Percentiles rank a stretch among this genome's conserved stretches.
phyloP scores from a whole-genome alignment of 345 rosid species.

The Hypericum androsaemum region DNA sequence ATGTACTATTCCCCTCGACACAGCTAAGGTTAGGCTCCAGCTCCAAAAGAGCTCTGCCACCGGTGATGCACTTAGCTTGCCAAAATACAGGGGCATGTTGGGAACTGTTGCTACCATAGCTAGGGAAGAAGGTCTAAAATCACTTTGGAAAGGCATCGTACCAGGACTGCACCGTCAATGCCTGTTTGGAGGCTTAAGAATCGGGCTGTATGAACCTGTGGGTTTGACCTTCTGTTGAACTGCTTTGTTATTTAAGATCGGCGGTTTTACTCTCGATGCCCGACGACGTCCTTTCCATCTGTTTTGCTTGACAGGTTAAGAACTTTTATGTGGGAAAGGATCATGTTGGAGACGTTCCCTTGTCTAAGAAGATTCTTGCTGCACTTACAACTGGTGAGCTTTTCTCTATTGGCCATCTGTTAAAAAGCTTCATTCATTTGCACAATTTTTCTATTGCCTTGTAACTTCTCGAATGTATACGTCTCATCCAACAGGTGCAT shows the following conservation, averaged over 20 bases:
- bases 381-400: conserved; percentile 91
- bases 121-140: conserved; percentile 78
- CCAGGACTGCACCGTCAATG: conserved; percentile 98
- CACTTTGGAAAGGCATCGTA: conserved; percentile 94
- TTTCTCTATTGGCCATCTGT: not conserved
- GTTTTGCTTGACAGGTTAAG: conserved; percentile 50
- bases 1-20: conserved; percentile 92
- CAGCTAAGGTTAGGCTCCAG: conserved; percentile 99
- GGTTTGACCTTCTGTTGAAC: conserved; percentile 21
- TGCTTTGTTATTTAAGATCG: not conserved
- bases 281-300: not conserved
- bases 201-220: conserved; percentile 95
- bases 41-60: conserved; percentile 64
- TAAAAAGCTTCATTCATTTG: not conserved
- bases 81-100: conserved; percentile 80
- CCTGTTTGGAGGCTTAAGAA: conserved; percentile 87
- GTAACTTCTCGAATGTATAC: not conserved
- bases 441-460: not conserved
- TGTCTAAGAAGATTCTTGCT: conserved; percentile 92
- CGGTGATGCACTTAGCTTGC: conserved; percentile 47
- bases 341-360: conserved; percentile 85
- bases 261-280: conserved; percentile 9
- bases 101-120: conserved; percentile 92
- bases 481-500: conserved; percentile 55
- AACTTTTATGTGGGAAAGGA: conserved; percentile 73